Conservation (phyloP, 140 eudicot genomes). For the Senecio squalidus region DNA sequence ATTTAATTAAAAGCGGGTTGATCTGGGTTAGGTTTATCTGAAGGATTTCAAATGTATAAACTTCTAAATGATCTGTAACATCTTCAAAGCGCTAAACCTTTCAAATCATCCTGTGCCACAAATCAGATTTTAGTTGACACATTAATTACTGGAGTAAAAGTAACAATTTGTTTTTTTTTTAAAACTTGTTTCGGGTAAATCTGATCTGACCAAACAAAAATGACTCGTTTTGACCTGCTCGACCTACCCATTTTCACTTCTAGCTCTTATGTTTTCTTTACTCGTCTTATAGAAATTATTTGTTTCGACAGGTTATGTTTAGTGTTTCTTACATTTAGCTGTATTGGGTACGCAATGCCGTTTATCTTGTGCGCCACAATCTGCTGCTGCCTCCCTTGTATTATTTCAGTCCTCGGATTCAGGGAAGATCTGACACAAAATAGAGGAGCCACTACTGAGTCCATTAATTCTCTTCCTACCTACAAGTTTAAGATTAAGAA, state of each 20-base stretch:
- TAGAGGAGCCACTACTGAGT: constrained; percentile 59
- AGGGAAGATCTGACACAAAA: constrained; percentile 65
- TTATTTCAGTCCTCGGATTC: constrained; percentile 39
- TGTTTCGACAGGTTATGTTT: constrained; percentile 71
- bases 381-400: constrained; percentile 44
- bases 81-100: too few relatives aligned
- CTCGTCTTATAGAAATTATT: neutral
- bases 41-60: too few relatives aligned
- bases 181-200: too few relatives aligned
- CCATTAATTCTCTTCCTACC: constrained; percentile 57
- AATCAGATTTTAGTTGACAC: too few relatives aligned
- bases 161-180: too few relatives aligned
- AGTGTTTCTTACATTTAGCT: constrained; percentile 90
- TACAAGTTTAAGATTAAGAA: constrained; percentile 52
- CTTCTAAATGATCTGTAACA: too few relatives aligned
- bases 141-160: too few relatives aligned
- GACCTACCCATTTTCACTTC: too few relatives aligned
- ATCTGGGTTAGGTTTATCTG: neutral
- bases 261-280: neutral
- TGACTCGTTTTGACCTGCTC: too few relatives aligned
- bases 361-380: constrained; percentile 95
- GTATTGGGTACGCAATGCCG: constrained; percentile 99
- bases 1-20: neutral
- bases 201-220: too few relatives aligned
- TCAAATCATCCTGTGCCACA: too few relatives aligned